Evolutionary conservation across 257 asterid species (phyloP).

Genomic region (Fraxinus cuspidata): DNA sequence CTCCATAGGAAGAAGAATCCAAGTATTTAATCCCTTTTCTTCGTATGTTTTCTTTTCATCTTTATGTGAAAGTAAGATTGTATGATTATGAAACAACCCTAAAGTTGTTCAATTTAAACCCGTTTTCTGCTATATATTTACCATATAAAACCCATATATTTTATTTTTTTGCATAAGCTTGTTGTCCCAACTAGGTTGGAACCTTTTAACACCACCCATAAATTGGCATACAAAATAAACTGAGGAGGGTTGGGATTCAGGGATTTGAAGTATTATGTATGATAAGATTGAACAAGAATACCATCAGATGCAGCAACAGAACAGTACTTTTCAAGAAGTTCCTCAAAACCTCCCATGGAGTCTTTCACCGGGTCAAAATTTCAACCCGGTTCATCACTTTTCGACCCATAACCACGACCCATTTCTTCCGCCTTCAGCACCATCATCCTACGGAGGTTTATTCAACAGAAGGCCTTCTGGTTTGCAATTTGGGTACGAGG

Average conservation of each 20-base stretch:
- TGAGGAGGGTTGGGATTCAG: neutral
- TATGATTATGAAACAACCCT: neutral
- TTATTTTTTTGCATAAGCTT: no score
- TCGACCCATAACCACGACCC: conserved; percentile 52
- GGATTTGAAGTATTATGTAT: conserved; percentile 35
- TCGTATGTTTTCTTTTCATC: conserved; percentile 9
- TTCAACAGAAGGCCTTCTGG: conserved; percentile 38
- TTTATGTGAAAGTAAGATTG: conserved; percentile 1
- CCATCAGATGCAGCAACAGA: conserved; percentile 25
- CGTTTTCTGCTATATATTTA: neutral
- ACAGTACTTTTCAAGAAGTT: conserved; percentile 41
- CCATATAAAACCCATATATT: no score
- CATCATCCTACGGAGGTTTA: conserved; percentile 45
- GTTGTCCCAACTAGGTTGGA: neutral
- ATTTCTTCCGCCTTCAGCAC: conserved; percentile 54
- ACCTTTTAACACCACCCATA: neutral
- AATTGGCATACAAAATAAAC: neutral
- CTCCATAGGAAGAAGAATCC: conserved; percentile 15
- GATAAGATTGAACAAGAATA: neutral
- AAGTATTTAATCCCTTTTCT: conserved; percentile 12
- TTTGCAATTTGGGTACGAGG: conserved; percentile 51
- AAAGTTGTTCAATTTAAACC: conserved; percentile 6
- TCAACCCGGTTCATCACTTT: conserved; percentile 35
- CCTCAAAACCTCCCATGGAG: conserved; percentile 70
- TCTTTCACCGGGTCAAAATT: conserved; percentile 41